These are phyloP conservation scores for Sporothrix protearum DNA, from an alignment of 2,329 filamentous ascomycete genomes.

Conservation along the genomic window DNA sequence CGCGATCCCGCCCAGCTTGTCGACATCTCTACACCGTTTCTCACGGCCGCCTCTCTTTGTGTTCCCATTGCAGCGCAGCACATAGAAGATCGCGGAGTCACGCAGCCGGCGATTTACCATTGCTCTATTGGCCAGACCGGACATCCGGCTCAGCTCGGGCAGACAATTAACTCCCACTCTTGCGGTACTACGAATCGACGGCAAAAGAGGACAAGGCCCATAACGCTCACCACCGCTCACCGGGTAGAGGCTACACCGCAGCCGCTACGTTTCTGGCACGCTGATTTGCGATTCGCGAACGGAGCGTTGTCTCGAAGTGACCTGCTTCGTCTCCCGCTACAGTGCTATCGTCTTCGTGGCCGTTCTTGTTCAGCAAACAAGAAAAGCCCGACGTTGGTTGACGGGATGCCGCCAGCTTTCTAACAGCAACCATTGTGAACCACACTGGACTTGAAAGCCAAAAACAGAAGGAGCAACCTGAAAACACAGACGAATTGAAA, in stretches of 20 bases:
- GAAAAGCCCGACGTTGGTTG: not conserved
- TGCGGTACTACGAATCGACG: not conserved
- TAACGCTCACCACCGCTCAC: not conserved
- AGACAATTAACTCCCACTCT: not conserved
- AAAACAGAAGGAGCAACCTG: not conserved
- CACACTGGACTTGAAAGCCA: not conserved
- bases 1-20: not conserved
- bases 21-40: not conserved
- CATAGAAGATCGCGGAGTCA: not conserved
- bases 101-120: not conserved
- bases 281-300: not conserved
- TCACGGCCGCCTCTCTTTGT: not conserved
- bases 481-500: not conserved
- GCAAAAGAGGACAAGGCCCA: not conserved
- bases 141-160: constrained; percentile 2
- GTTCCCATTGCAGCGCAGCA: not conserved
- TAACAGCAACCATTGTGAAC: not conserved
- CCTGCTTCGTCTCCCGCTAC: not conserved
- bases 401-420: constrained; percentile 8
- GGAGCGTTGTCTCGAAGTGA: not conserved
- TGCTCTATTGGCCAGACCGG: not conserved
- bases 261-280: constrained; percentile 3
- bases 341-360: not conserved
- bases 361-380: not conserved
- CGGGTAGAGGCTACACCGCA: not conserved